Base-by-base conservation (phyloP, 768 basidiomycete species). In the Sporobolomyces pararoseus region DNA sequence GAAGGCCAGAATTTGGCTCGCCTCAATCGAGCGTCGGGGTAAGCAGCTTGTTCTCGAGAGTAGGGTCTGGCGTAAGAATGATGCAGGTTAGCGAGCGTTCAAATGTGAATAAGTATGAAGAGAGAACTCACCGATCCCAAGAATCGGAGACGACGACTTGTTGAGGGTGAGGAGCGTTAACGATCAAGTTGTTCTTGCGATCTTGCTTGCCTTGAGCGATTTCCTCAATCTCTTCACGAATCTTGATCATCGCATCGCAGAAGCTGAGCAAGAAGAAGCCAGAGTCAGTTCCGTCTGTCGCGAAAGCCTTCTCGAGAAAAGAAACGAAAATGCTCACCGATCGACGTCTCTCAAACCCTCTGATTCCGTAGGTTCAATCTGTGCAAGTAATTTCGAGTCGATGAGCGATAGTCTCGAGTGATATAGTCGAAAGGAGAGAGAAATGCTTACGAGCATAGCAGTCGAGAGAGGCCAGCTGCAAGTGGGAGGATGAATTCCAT, bases 401-500 rank as follows among this genome's bases (percentile, higher is more conserved):
- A 27, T 25, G 5, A 29, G n/a, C n/a, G 17, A 27, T 21, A 34
- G 31, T 27, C 31, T 54, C 31, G 25, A 16, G 29, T 17, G 27
- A 7, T 29, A 7, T 51, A 5, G 25, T 12, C 23, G 13, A 7
- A 13, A 47, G 23, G 25, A 12, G n/a, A 12, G 25, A 51, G 25
- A 16, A 32, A 54, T 6, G 29, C 75, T 62, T 47, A 78, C 67
- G 21, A 77, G 84, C 91, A 96, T 96, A 77, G 90, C 94, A 2
- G 95, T 96, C 25, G 91, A 88, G 72, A 90, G 93, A 9, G 96
- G 96, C 96, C 96, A 98, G 9, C 93, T 93, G 80, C 92, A 95
- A 7, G 96, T 99, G 3, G 96, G 96, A 49, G 92, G 93, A 78
- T 96, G 92, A 84, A 96, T 90, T 66, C 92, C 91, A 76, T 88